Conservation (phyloP, 2,329 filamentous ascomycete species). For the Colletotrichum falcatum region DNA sequence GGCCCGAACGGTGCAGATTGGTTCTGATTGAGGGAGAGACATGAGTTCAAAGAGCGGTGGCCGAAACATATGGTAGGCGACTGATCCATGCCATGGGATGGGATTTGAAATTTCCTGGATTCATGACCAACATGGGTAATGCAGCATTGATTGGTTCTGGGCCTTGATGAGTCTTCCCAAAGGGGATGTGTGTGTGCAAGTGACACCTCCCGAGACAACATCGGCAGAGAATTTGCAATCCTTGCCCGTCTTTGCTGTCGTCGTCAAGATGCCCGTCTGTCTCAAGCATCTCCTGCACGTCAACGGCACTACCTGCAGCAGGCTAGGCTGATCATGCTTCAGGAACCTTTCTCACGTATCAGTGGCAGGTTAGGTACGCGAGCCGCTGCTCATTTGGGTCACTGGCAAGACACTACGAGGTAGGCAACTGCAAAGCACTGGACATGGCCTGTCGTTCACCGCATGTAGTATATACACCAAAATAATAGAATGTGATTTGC, state of each 20-base stretch:
- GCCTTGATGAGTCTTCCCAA: neutral
- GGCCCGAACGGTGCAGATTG: neutral
- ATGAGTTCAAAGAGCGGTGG: neutral
- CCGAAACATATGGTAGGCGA: neutral
- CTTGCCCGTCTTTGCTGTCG: slow-evolving; percentile 7
- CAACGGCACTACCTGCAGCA: slow-evolving; percentile 15
- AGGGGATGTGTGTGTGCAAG: neutral
- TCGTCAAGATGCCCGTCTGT: slow-evolving; percentile 1
- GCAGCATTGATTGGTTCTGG: neutral
- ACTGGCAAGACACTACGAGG: slow-evolving; percentile 13
- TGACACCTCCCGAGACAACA: neutral
- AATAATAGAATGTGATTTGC: neutral
- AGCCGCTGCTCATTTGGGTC: neutral
- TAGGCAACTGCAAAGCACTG: neutral
- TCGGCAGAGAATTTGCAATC: slow-evolving; percentile 15
- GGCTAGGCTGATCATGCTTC: slow-evolving; percentile 4
- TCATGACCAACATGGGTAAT: neutral
- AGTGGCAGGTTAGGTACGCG: neutral
- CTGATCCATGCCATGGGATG: neutral
- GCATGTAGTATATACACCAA: neutral
- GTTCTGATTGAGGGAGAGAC: neutral
- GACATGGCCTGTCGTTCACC: slow-evolving; percentile 3
- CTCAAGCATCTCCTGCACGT: slow-evolving; percentile 21
- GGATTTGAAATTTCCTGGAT: slow-evolving; percentile 1
- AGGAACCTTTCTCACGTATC: slow-evolving; percentile 1